Conservation (phyloP, 331 rosid species). For the Pyrus hybrid region DNA sequence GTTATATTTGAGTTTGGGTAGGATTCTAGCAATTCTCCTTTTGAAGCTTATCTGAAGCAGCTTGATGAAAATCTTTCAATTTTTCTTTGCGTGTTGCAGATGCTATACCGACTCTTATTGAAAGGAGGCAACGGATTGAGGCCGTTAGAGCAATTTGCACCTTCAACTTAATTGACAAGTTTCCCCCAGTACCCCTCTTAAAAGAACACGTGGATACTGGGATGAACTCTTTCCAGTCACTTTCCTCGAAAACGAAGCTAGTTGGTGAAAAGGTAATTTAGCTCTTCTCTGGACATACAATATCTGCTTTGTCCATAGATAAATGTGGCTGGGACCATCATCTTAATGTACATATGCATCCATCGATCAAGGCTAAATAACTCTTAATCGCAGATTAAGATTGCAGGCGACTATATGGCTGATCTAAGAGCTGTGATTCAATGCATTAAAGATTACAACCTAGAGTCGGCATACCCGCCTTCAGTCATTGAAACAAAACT, state of each 20-base stretch:
- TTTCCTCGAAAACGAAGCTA: conserved; percentile 11
- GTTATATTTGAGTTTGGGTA: neutral
- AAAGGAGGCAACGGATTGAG: conserved; percentile 25
- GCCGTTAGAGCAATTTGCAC: conserved; percentile 57
- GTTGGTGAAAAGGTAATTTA: conserved; percentile 25
- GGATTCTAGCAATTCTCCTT: too few species aligned
- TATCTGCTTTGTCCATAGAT: neutral
- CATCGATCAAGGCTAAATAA: neutral
- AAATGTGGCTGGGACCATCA: neutral
- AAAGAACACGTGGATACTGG: conserved; percentile 10
- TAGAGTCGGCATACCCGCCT: conserved; percentile 19
- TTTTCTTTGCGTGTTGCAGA: conserved; percentile 17
- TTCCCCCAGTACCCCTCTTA: conserved; percentile 37
- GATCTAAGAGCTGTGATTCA: conserved; percentile 14
- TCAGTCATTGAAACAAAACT: conserved; percentile 15
- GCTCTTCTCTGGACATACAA: neutral
- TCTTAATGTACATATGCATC: neutral
- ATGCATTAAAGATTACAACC: conserved; percentile 31
- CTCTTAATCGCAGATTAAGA: conserved; percentile 25
- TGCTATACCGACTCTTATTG: conserved; percentile 31
- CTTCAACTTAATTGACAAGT: conserved; percentile 32
- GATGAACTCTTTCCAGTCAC: neutral
- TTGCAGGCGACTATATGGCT: conserved; percentile 19
- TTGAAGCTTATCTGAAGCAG: neutral
- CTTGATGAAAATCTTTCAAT: neutral